Conservation (phyloP, 2,329 filamentous ascomycete genomes). For the Fusarium austroafricanum region DNA sequence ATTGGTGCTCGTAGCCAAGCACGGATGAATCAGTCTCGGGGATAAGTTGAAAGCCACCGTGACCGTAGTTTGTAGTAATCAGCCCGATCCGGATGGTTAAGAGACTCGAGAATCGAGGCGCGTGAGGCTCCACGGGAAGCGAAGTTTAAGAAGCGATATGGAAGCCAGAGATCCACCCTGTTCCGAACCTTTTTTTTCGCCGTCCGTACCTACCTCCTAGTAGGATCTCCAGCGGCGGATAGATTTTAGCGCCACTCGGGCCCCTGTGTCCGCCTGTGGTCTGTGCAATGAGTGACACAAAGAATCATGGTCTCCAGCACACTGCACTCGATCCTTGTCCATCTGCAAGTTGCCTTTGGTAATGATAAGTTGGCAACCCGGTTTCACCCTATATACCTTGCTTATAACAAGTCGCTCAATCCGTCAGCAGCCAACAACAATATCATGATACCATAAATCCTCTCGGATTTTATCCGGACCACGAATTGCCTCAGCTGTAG, state of each 20-base stretch:
- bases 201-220: not conserved
- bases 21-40: not conserved
- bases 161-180: conserved; percentile 8
- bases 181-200: not conserved
- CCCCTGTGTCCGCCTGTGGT: not conserved
- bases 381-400: conserved; percentile 22
- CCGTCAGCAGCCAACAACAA: not conserved
- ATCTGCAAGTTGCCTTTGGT: conserved; percentile 13
- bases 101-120: conserved; percentile 1
- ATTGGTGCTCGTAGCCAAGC: not conserved
- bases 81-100: not conserved
- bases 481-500: not conserved
- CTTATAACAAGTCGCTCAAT: not conserved
- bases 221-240: conserved; percentile 14
- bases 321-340: conserved; percentile 4
- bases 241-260: conserved; percentile 18
- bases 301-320: not conserved
- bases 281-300: conserved; percentile 1
- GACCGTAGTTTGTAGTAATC: not conserved
- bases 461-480: not conserved
- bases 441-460: not conserved
- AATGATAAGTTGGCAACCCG: conserved; percentile 7
- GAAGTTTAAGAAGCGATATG: conserved; percentile 19
- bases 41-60: not conserved
- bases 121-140: conserved; percentile 12